Evolutionary conservation across 2,329 filamentous ascomycete genomes (phyloP), one percentile per base, ranked within the genome.

Genomic region (Beauveria australis): DNA sequence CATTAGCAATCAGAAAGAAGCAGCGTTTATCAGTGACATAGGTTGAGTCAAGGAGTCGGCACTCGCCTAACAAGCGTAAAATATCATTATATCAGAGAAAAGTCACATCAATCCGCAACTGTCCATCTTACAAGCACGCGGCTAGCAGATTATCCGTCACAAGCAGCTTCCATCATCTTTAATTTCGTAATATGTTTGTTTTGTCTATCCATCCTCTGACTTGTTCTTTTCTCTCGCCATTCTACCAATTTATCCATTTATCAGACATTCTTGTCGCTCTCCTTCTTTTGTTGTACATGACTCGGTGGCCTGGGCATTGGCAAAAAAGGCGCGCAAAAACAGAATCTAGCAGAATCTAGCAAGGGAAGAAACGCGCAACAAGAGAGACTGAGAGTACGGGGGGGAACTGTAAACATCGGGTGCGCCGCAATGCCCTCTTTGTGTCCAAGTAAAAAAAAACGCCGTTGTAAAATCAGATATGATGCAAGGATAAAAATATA

Each of bases 401-500:
- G 49, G 51, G 19, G 46, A 60, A 14, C 12, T 43, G n/a, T 51
- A 52, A 59, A 56, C 30, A 52, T 59, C 37, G 56, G 47, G 44
- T 59, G 47, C 56, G 56, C 56, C 56, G 56, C 56, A 52, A 59
- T 59, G 56, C 56, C 56, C 44, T 59, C 47, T 44, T 52, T 59
- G 56, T 52, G 26, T 51, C 56, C 56, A 37, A 58, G 54, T 47
- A 14, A 44, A 47, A 60, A 55, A 60, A 55, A 49, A 57, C 51
- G 61, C 43, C 44, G 8, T 37, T 41, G 30, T 55, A 53, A 58
- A 56, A 56, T 43, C 53, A 60, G 37, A 63, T 55, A 53, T 53
- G 47, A 54, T 61, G 56, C 40, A 51, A 59, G 54, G 62, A 60
- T 56, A 59, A 48, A 58, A 48, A 61, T 53, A 53, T 55, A 49